Evolutionary conservation across 164 flowering plant species (phyloP).

Genomic region (Buxus sempervirens): DNA sequence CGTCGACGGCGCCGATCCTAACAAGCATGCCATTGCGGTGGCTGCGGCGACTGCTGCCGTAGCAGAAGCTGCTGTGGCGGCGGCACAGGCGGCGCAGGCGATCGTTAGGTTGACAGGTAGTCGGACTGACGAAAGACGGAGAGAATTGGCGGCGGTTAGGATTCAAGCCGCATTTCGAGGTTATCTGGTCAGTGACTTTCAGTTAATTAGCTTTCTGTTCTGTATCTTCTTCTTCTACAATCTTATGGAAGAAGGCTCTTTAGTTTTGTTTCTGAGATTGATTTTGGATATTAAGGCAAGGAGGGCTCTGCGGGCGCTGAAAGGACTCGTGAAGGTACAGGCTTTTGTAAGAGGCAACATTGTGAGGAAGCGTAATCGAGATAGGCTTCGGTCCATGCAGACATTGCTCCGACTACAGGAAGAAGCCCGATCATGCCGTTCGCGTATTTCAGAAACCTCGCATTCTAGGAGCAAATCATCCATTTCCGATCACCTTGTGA

Average conservation of each 20-base stretch:
- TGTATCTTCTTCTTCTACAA: neutral
- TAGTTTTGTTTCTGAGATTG: neutral
- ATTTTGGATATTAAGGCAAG: conserved; percentile 47
- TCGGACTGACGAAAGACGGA: conserved; percentile 23
- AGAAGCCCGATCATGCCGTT: conserved; percentile 43
- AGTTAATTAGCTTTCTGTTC: neutral
- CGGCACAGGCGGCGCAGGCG: conserved; percentile 57
- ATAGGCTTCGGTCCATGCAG: conserved; percentile 42
- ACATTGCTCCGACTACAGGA: conserved; percentile 51
- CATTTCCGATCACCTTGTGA: conserved; percentile 32
- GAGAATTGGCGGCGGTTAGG: conserved; percentile 41
- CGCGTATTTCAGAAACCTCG: conserved; percentile 33
- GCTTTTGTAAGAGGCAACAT: conserved; percentile 70
- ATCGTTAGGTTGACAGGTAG: conserved; percentile 54
- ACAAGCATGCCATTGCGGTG: conserved; percentile 59
- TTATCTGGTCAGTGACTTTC: conserved; percentile 38
- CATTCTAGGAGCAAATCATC: conserved; percentile 43
- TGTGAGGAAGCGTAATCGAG: conserved; percentile 52
- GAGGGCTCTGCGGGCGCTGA: conserved; percentile 59
- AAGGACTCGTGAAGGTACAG: conserved; percentile 60
- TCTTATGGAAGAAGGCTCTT: neutral
- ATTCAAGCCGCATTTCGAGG: conserved; percentile 60
- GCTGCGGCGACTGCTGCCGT: conserved; percentile 57
- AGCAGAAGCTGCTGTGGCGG: conserved; percentile 58
- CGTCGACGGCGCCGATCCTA: conserved; percentile 27